Conservation (phyloP, 768 basidiomycete species). For the Obba rivulosa region DNA sequence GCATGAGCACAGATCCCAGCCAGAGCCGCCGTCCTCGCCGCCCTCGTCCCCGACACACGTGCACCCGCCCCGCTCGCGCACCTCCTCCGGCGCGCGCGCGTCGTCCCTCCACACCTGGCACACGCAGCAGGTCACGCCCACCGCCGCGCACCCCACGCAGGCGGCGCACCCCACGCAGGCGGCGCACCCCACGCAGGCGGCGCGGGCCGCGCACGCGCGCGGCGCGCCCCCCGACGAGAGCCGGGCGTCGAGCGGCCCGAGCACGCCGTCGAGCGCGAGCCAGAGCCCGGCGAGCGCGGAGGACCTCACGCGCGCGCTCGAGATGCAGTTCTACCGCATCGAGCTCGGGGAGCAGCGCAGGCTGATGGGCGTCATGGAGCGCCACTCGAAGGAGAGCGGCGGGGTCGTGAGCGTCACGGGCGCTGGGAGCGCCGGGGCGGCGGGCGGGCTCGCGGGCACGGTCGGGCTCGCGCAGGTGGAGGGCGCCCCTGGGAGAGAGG, state of each 20-base stretch:
- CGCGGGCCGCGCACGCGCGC: not conserved
- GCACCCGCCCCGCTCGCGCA: not conserved
- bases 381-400: constrained; percentile 66
- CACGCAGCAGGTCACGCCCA: not conserved
- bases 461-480: not conserved
- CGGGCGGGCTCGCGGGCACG: constrained; percentile 4
- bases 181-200: not conserved
- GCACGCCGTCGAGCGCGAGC: not conserved
- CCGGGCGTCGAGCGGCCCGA: not conserved
- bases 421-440: not conserved
- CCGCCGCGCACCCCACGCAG: not conserved
- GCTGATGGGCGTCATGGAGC: constrained; percentile 87
- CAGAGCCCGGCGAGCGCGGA: constrained; percentile 37
- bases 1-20: too few relatives aligned
- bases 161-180: not conserved
- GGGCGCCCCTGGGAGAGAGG: constrained; percentile 5
- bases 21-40: not conserved
- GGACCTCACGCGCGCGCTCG: constrained; percentile 67
- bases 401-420: constrained; percentile 10
- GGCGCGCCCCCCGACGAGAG: not conserved
- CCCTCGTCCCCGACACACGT: not conserved
- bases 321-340: constrained; percentile 90
- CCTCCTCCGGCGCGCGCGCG: not conserved
- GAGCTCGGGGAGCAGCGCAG: constrained; percentile 88
- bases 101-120: not conserved